These are phyloP conservation scores for Croton laevigatus DNA, from an alignment of 441 rosid species.

Conservation along the genomic window DNA sequence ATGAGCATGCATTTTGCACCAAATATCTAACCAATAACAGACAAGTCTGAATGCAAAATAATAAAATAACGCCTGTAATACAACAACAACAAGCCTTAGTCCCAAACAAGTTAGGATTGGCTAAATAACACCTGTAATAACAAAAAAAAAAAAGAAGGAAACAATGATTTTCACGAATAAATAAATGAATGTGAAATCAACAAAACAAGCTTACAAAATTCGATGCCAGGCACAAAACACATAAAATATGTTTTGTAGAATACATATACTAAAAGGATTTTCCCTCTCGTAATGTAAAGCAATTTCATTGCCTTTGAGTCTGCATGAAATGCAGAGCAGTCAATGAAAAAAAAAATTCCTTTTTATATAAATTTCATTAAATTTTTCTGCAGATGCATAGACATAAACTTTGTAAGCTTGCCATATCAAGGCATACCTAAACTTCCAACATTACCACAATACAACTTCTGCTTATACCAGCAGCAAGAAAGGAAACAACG, in stretches of 20 bases:
- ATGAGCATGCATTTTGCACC: background rate
- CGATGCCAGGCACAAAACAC: background rate
- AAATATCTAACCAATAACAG: background rate
- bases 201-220: background rate
- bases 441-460: background rate
- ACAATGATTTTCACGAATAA: background rate
- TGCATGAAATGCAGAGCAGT: background rate
- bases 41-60: background rate
- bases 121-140: too few relatives aligned
- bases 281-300: background rate
- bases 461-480: background rate
- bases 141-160: background rate
- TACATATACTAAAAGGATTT: background rate
- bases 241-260: background rate
- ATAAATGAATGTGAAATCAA: background rate
- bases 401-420: background rate
- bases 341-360: background rate
- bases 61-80: background rate
- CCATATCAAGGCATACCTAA: background rate
- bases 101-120: too few relatives aligned
- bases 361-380: background rate
- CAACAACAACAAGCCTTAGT: background rate
- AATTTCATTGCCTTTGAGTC: background rate
- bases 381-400: background rate
- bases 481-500: background rate